Base-by-base conservation (phyloP, 106 monocot genomes). In the Triglochin maritima region DNA sequence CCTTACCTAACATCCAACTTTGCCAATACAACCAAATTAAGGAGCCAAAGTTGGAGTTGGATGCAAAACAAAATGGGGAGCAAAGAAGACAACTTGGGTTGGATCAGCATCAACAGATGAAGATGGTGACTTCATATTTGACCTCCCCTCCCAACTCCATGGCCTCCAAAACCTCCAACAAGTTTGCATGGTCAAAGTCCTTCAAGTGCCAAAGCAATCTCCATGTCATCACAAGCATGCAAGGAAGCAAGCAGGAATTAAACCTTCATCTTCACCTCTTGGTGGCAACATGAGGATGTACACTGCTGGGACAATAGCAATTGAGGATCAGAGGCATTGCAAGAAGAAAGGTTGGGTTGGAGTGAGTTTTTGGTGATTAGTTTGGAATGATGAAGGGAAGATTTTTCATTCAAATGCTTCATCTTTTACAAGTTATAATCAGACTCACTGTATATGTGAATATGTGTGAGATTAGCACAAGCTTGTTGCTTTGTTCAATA, bases 131-230 rank as follows among this genome's bases (percentile, higher is more conserved):
- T 92, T 92, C 72, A 88, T 81, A 15, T 50, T 92, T n/a, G 81
- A 92, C 47, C 73, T 92, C 50, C 87, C 87, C 8, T 85, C 92
- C 4, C 78, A 74, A 4, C 84, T 91, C 55, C 92, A 92, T 55
- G 92, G 80, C 6, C 81, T 72, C 9, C 85, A 82, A 16, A 79
- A 48, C 8, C 63, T 92, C 0, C 81, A 92, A 17, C 74, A 83
- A 2, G 66, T 67, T 3, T 92, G 92, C 60, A 12, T 64, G 0
- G 79, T 92, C n/a, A 71, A 69, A 59, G 46, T 87, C 12, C 74
- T 87, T 15, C 48, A 29, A 2, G 1, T 87, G 10, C 87, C 87
- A 0, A 66, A 70, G 17, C 57, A 67, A 65, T 83, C 87, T 4
- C 44, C 45, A 2, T 92, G 87, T 43, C 56, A 56, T 3, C 75